These are phyloP conservation scores for Botryotinia calthae DNA, from an alignment of 2,329 filamentous ascomycete species.

Conservation along the genomic window DNA sequence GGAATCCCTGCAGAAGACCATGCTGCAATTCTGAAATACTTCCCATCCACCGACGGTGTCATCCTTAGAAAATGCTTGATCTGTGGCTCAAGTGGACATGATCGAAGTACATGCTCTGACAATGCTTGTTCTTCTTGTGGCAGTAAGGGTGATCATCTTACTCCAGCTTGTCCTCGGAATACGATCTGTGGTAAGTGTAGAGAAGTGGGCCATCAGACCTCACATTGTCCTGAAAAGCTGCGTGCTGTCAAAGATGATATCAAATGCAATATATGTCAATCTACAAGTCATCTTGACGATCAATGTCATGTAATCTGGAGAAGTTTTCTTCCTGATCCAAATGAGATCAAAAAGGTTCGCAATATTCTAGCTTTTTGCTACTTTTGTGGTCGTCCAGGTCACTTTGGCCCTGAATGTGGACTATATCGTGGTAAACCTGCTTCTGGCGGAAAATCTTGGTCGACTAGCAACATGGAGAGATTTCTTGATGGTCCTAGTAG, in stretches of 20 bases:
- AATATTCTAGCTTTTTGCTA: constrained; percentile 54
- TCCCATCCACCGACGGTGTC: constrained; percentile 41
- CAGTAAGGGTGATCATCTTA: constrained; percentile 45
- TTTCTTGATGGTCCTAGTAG: constrained; percentile 50
- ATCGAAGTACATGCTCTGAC: constrained; percentile 45
- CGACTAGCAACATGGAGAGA: constrained; percentile 46
- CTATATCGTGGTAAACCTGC: constrained; percentile 26
- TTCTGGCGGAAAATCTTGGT: constrained; percentile 51
- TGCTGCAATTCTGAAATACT: constrained; percentile 41
- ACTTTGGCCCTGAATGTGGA: constrained; percentile 58
- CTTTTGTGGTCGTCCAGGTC: constrained; percentile 51
- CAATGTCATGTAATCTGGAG: constrained; percentile 61
- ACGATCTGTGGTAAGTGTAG: constrained; percentile 58
- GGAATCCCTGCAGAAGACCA: constrained; percentile 2
- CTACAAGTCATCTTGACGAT: constrained; percentile 55
- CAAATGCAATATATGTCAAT: constrained; percentile 60
- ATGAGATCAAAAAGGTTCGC: constrained; percentile 48
- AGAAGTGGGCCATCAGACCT: constrained; percentile 56
- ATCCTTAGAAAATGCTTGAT: constrained; percentile 45
- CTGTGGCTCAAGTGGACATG: constrained; percentile 52
- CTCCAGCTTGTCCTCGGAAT: constrained; percentile 50
- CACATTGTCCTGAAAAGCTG: constrained; percentile 56
- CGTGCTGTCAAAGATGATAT: constrained; percentile 51
- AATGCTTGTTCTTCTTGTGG: constrained; percentile 50
- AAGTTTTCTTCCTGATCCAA: constrained; percentile 47